These are phyloP conservation scores for Hypoxylon subgilvum DNA, from an alignment of 495 filamentous ascomycete genomes.

Conservation along the genomic window DNA sequence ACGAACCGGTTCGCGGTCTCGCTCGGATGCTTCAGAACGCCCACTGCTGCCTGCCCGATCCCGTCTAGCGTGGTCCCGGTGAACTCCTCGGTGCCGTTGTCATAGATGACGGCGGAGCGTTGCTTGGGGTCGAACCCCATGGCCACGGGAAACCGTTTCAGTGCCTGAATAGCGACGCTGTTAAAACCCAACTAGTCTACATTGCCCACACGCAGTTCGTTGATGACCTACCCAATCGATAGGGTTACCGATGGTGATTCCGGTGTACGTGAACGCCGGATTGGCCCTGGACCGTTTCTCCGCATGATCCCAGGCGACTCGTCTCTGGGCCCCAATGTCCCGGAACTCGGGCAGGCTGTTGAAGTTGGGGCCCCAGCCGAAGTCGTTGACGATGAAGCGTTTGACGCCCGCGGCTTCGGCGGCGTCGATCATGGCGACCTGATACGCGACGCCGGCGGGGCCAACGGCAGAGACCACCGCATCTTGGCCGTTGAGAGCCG, in stretches of 20 bases:
- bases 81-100: slow-evolving; percentile 51
- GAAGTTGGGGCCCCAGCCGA: slow-evolving; percentile 52
- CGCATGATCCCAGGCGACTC: slow-evolving; percentile 42
- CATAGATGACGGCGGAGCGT: slow-evolving; percentile 49
- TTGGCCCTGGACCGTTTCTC: slow-evolving; percentile 41
- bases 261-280: slow-evolving; percentile 49
- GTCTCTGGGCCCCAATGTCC: slow-evolving; percentile 24
- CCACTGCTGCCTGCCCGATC: slow-evolving; percentile 52
- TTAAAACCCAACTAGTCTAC: slow-evolving; percentile 3
- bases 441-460: slow-evolving; percentile 33
- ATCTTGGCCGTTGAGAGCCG: slow-evolving; percentile 52
- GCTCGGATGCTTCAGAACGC: slow-evolving; percentile 47
- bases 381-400: slow-evolving; percentile 61
- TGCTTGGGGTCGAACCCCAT: slow-evolving; percentile 49
- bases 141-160: slow-evolving; percentile 34
- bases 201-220: no score
- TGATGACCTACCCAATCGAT: slow-evolving; percentile 47
- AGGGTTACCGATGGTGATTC: slow-evolving; percentile 49
- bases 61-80: slow-evolving; percentile 51
- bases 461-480: slow-evolving; percentile 50
- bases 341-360: slow-evolving; percentile 29
- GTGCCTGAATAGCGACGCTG: slow-evolving; percentile 15
- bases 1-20: slow-evolving; percentile 56
- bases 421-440: slow-evolving; percentile 56
- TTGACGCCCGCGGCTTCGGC: slow-evolving; percentile 55